Percentiles rank a stretch among this genome's conserved stretches.
phyloP scores from a whole-genome alignment of 2,329 filamentous ascomycete species.

The Penicillium fuscoglaucum region DNA sequence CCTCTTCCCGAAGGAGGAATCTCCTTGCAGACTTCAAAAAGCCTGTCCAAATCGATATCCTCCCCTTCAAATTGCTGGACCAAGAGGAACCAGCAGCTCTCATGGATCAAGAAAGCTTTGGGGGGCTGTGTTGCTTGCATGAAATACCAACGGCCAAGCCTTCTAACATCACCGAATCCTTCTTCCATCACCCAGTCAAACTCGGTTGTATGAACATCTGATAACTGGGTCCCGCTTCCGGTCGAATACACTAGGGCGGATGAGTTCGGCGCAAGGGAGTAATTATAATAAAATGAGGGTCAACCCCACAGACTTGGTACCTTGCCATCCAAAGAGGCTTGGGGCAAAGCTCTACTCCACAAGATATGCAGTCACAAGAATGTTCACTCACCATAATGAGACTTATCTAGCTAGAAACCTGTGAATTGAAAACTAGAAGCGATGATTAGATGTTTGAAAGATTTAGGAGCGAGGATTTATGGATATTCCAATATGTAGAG shows the following conservation, averaged over 20 bases:
- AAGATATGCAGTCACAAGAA: not conserved
- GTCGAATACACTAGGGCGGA: not conserved
- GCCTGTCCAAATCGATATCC: conserved; percentile 6
- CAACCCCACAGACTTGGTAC: not conserved
- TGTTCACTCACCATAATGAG: not conserved
- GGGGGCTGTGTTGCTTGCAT: not conserved
- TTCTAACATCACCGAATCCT: not conserved
- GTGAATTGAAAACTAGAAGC: not conserved
- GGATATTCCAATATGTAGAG: not conserved
- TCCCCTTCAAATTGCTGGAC: conserved; percentile 3
- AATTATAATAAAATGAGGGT: not conserved
- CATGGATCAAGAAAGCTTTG: conserved; percentile 6
- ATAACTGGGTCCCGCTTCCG: not conserved
- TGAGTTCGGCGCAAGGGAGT: not conserved
- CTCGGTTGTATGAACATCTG: not conserved
- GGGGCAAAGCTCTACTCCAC: not conserved
- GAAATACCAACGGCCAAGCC: not conserved
- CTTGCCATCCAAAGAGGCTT: not conserved
- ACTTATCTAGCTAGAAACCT: not conserved
- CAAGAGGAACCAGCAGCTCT: conserved; percentile 6
- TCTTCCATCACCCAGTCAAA: not conserved
- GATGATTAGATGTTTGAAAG: too few relatives aligned
- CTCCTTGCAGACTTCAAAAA: conserved; percentile 9
- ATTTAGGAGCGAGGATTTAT: not conserved
- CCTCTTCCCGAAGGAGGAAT: not conserved